A percentile compares a stretch with the other conserved stretches of the same genome.
phyloP scores from a whole-genome alignment of 1,284 basidiomycete genomes.

The Fomitiporia mediterranea region DNA sequence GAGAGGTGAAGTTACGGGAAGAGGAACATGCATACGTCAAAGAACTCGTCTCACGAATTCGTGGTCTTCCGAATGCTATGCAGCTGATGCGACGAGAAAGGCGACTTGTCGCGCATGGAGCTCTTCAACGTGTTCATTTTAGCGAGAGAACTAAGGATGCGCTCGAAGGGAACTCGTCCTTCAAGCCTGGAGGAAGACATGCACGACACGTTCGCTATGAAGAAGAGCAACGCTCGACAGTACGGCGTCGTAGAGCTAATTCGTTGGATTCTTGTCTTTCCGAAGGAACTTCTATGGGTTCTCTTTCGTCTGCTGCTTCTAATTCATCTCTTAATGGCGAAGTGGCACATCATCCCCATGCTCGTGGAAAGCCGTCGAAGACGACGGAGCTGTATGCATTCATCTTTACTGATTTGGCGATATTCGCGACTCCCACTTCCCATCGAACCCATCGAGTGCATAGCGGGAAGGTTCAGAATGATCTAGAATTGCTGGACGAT shows the following conservation, averaged over 20 bases:
- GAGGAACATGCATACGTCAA: conserved; percentile 76
- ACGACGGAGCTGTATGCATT: conserved; percentile 35
- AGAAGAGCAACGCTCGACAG: background rate
- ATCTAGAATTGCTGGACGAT: conserved; percentile 15
- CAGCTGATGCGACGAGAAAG: conserved; percentile 66
- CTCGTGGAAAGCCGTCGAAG: conserved; percentile 2
- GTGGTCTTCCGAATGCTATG: conserved; percentile 48
- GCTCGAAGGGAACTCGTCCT: conserved; percentile 3
- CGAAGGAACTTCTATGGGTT: conserved; percentile 11
- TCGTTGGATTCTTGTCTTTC: conserved; percentile 17
- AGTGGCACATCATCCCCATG: background rate
- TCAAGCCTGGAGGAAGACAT: no score
- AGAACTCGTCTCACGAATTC: conserved; percentile 52
- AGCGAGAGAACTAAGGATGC: conserved; percentile 4
- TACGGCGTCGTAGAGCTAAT: conserved; percentile 13
- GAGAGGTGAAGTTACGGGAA: conserved; percentile 79
- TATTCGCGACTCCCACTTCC: conserved; percentile 33
- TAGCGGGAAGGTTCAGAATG: background rate
- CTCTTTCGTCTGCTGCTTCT: conserved; percentile 11
- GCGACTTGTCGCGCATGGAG: conserved; percentile 65
- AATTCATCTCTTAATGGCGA: conserved; percentile 7
- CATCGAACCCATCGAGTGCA: background rate
- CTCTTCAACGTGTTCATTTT: conserved; percentile 31
- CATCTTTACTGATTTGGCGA: conserved; percentile 49
- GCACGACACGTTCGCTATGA: background rate